Evolutionary conservation across 2,329 filamentous ascomycete genomes (phyloP).

Genomic region (Aspergillus costaricaensis): DNA sequence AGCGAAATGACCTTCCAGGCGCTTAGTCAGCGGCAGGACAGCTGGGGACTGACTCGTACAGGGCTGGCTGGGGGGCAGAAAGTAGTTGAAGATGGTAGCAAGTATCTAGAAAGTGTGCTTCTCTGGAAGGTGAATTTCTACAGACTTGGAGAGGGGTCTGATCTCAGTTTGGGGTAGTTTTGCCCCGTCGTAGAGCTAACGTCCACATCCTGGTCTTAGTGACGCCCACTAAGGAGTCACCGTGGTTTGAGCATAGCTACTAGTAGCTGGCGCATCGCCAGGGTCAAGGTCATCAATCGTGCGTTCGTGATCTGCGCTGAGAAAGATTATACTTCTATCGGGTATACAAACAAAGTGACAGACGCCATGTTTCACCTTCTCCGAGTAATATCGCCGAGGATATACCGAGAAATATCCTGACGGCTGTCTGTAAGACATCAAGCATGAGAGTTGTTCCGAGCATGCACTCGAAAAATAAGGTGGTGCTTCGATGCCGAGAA

Average conservation of each 20-base stretch:
- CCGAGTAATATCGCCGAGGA: background rate
- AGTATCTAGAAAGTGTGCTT: background rate
- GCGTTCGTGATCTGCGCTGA: background rate
- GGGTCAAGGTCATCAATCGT: background rate
- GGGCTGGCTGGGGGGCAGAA: background rate
- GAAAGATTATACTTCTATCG: background rate
- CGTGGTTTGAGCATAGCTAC: background rate
- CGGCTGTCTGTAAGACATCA: background rate
- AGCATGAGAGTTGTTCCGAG: too few relatives aligned
- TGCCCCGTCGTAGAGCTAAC: background rate
- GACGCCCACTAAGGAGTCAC: too few relatives aligned
- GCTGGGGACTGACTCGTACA: background rate
- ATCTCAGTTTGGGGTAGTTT: background rate
- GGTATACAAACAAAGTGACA: background rate
- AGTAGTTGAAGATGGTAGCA: background rate
- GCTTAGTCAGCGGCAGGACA: background rate
- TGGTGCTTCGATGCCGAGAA: background rate
- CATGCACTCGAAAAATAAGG: too few relatives aligned
- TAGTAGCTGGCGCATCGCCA: too few relatives aligned
- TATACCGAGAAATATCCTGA: background rate
- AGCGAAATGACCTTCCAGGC: too few relatives aligned
- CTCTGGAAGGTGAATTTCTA: background rate
- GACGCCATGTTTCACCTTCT: background rate
- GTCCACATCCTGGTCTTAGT: background rate
- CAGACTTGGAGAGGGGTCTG: background rate